A percentile compares a stretch with the other conserved stretches of the same genome.
These are phyloP conservation scores for Exophiala sideris DNA, from an alignment of 2,329 filamentous ascomycete genomes.

Conservation along the genomic window DNA sequence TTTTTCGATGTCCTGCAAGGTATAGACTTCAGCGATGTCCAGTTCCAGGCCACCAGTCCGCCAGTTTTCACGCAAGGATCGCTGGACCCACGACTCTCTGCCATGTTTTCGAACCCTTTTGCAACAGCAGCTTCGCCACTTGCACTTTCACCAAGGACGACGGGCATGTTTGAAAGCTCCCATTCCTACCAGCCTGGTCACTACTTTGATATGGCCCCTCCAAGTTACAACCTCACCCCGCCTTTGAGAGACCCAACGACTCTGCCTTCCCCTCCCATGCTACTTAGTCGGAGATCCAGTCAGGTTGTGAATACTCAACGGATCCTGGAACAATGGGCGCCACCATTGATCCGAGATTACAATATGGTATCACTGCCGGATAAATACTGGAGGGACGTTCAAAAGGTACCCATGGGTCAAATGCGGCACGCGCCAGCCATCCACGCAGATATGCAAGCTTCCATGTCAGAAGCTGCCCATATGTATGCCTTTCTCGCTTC, in stretches of 20 bases:
- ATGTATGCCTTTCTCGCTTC: slow-evolving; percentile 24
- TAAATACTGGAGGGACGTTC: slow-evolving; percentile 22
- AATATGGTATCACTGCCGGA: slow-evolving; percentile 21
- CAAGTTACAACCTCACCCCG: not conserved
- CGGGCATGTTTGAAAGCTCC: slow-evolving; percentile 3
- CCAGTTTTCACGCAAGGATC: slow-evolving; percentile 1
- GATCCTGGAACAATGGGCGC: slow-evolving; percentile 22
- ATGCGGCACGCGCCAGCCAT: slow-evolving; percentile 21
- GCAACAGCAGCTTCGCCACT: slow-evolving; percentile 6
- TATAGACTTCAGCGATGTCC: slow-evolving; percentile 9
- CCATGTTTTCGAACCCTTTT: slow-evolving; percentile 17
- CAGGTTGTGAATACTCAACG: slow-evolving; percentile 3
- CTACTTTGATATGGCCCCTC: slow-evolving; percentile 9
- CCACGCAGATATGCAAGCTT: slow-evolving; percentile 23
- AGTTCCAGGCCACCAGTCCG: slow-evolving; percentile 12
- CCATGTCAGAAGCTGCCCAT: slow-evolving; percentile 22
- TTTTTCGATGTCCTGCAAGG: slow-evolving; percentile 16
- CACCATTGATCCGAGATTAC: slow-evolving; percentile 21
- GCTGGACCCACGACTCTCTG: slow-evolving; percentile 15
- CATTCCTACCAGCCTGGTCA: slow-evolving; percentile 10
- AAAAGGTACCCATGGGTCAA: slow-evolving; percentile 14
- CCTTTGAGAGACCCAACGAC: not conserved
- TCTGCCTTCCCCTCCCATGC: not conserved
- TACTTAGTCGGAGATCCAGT: slow-evolving; percentile 4
- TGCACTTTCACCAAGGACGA: not conserved